Conservation (phyloP, 1,284 basidiomycete genomes). For the Xerocomus amazonicus region DNA sequence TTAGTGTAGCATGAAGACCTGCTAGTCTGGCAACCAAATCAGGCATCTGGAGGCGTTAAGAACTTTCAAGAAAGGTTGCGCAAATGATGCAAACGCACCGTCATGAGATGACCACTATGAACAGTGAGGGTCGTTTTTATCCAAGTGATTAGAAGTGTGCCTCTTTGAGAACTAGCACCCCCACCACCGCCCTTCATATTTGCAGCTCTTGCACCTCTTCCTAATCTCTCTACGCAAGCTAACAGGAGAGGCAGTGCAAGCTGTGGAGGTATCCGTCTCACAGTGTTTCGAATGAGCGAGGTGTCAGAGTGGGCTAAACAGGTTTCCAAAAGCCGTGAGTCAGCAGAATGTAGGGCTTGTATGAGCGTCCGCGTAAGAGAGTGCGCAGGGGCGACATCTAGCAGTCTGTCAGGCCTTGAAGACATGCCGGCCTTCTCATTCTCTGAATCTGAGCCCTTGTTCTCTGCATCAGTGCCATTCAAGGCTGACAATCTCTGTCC, state of each 20-base stretch:
- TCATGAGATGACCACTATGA: conserved; percentile 93
- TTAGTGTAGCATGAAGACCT: conserved; percentile 80
- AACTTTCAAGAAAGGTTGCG: conserved; percentile 3
- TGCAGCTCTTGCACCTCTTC: conserved; percentile 68
- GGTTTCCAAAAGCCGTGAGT: conserved; percentile 83
- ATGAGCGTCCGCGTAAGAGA: conserved; percentile 93
- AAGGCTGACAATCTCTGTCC: conserved; percentile 82
- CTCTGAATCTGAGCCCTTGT: conserved; percentile 36
- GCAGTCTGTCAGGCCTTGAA: conserved; percentile 31
- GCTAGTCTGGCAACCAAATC: conserved; percentile 82
- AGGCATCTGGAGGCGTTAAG: conserved; percentile 60
- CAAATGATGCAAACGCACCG: conserved; percentile 50
- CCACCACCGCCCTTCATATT: conserved; percentile 79
- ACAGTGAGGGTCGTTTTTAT: conserved; percentile 83
- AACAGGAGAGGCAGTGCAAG: conserved; percentile 85
- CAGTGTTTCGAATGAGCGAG: conserved; percentile 82
- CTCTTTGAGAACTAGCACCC: conserved; percentile 82
- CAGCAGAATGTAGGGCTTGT: conserved; percentile 95
- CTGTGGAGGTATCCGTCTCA: conserved; percentile 85
- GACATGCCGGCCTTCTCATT: conserved; percentile 38
- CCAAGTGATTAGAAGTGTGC: conserved; percentile 85
- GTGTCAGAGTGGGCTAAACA: conserved; percentile 86
- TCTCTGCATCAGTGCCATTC: conserved; percentile 43
- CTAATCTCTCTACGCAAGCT: conserved; percentile 87
- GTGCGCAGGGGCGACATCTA: conserved; percentile 65